Base-by-base conservation (phyloP, 2,329 filamentous ascomycete genomes). In the Tolypocladium paradoxum region DNA sequence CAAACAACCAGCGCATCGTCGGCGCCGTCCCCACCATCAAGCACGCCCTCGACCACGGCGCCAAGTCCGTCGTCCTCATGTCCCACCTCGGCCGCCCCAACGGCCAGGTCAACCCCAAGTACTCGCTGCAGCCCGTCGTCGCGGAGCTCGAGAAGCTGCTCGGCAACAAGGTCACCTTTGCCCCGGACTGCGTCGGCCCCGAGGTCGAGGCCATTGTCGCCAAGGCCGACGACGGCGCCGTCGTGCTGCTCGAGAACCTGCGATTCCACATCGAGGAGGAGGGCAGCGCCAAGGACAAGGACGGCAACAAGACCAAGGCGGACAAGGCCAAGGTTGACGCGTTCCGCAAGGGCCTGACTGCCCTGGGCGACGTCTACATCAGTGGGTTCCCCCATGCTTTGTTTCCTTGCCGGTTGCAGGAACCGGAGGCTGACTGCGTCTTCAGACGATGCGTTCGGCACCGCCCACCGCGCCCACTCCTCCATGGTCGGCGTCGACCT, bases 241-340 rank as follows among this genome's bases (percentile, higher is more conserved):
- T 99, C 53, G 81, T 99, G 54, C 83, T 99, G 35, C 81, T 99
- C 52, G 93, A 99, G 83, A 99, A 99, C 80, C 77, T 99, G 73
- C 90, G 93, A 62, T 99, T 97, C 83, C 93, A 99, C 74, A 81
- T 89, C 57, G 93, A 99, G 78, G 93, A 99, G 77, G 93, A 99
- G 79, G 93, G 93, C 60, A 95, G 89, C 76, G 87, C 81, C 70
- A 96, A 96, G 80, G 91, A 96, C 71, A 85, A 83, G 56, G 87
- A 92, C 51, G 93, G 92, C 66, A 96, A 96, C 76, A 99, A 99
- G 82, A 84, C 85, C 73, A 99, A 97, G 84, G 93, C 93, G 58
- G 92, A 96, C 73, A 93, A 95, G 80, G 87, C 78, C 59, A 85
- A 90, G 73, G 90, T 99, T 43, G 88, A 87, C 53, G 84, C 90